Evolutionary conservation across 2,329 filamentous ascomycete species (phyloP).

Genomic region (Phyllosticta paracitricarpa): DNA sequence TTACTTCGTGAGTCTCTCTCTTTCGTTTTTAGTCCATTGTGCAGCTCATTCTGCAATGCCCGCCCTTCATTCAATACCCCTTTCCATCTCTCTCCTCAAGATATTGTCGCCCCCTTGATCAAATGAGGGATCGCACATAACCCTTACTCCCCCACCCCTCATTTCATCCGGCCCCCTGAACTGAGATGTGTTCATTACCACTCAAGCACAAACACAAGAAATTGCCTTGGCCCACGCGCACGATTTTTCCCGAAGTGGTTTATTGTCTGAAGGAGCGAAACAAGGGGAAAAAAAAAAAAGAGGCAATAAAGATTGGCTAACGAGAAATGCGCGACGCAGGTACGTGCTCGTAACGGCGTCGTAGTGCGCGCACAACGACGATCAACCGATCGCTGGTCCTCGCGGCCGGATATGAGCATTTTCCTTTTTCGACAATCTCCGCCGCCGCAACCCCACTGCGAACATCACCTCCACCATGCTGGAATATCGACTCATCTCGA

Average conservation of each 20-base stretch:
- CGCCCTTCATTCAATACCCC: not conserved
- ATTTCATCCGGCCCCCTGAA: not conserved
- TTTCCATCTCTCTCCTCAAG: not conserved
- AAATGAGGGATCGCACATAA: not conserved
- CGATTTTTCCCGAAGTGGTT: not conserved
- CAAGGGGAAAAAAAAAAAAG: not conserved
- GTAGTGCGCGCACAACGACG: not conserved
- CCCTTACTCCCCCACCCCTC: not conserved
- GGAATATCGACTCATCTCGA: not conserved
- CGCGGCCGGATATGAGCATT: not conserved
- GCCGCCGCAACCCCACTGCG: not conserved
- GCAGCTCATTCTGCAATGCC: not conserved
- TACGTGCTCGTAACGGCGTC: slow-evolving; percentile 32
- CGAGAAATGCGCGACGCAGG: slow-evolving; percentile 12
- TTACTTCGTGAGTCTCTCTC: slow-evolving; percentile 43
- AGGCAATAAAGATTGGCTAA: slow-evolving; percentile 2
- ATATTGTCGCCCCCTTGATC: not conserved
- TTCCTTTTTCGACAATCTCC: not conserved
- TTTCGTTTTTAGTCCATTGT: slow-evolving; percentile 3
- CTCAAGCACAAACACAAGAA: not conserved
- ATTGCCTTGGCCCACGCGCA: not conserved
- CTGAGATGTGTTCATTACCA: not conserved
- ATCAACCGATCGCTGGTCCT: not conserved
- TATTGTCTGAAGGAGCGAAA: not conserved
- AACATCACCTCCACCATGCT: not conserved